Evolutionary conservation across 2,329 filamentous ascomycete genomes (phyloP).

Genomic region (Aureobasidium sp.): DNA sequence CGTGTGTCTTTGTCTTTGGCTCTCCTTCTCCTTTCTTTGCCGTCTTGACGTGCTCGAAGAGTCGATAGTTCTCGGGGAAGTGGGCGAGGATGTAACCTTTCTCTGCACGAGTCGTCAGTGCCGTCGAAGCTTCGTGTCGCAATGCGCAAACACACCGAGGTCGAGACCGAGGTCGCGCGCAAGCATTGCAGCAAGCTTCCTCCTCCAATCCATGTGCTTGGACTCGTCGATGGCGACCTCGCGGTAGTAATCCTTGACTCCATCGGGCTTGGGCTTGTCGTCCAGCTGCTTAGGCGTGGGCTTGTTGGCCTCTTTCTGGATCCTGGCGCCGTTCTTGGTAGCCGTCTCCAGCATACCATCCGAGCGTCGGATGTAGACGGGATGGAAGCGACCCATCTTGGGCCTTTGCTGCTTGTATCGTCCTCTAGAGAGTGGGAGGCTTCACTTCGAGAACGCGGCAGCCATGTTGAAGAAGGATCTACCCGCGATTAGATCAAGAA

Average conservation of each 20-base stretch:
- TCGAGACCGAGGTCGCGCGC: constrained; percentile 39
- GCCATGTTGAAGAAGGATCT: neutral
- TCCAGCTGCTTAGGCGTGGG: constrained; percentile 46
- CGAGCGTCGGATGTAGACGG: constrained; percentile 40
- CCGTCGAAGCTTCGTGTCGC: neutral
- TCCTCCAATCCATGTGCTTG: constrained; percentile 50
- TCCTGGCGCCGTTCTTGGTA: constrained; percentile 39
- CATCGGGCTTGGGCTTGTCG: constrained; percentile 44
- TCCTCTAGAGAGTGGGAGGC: neutral
- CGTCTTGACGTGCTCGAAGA: constrained; percentile 50
- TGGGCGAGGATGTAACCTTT: constrained; percentile 44
- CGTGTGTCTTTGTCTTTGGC: constrained; percentile 41
- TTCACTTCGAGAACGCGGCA: neutral
- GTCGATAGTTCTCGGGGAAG: constrained; percentile 48
- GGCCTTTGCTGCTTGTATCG: neutral
- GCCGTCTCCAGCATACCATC: constrained; percentile 43
- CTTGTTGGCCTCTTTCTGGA: constrained; percentile 39
- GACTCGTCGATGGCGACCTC: constrained; percentile 41
- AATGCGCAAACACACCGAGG: neutral
- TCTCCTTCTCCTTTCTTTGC: constrained; percentile 39
- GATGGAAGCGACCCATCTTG: constrained; percentile 39
- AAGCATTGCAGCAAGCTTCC: constrained; percentile 52
- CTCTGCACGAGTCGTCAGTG: constrained; percentile 20
- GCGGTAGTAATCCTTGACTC: constrained; percentile 48
- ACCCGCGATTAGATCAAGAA: neutral